phyloP scores from a whole-genome alignment of 2,329 filamentous ascomycete species.

The Ophiocordyceps camponoti-leonardi region DNA sequence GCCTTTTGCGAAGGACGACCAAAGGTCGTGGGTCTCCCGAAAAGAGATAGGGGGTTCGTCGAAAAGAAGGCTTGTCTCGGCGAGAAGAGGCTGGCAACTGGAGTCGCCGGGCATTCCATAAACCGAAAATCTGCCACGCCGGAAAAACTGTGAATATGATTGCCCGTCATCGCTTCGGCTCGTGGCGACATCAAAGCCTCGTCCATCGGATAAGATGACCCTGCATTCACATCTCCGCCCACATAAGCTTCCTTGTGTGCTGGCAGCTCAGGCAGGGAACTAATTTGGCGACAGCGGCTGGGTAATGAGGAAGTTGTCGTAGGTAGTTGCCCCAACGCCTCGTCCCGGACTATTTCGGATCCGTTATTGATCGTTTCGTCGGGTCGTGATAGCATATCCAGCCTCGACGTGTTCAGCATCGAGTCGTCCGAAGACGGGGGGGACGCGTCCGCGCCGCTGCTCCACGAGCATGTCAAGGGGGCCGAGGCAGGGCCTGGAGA shows the following conservation, averaged over 20 bases:
- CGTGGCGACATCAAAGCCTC: constrained; percentile 54
- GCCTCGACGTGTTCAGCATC: neutral
- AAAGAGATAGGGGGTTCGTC: constrained; percentile 32
- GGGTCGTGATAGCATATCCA: constrained; percentile 5
- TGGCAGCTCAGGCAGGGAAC: neutral
- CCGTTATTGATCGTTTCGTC: constrained; percentile 19
- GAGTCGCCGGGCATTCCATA: constrained; percentile 32
- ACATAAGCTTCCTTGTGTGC: constrained; percentile 4
- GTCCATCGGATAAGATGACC: constrained; percentile 20
- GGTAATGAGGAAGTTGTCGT: neutral
- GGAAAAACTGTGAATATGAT: constrained; percentile 36
- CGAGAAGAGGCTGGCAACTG: constrained; percentile 34
- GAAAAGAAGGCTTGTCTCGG: constrained; percentile 34
- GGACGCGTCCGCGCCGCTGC: constrained; percentile 18
- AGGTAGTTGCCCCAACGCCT: neutral
- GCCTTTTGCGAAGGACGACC: constrained; percentile 31
- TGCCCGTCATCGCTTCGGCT: constrained; percentile 54
- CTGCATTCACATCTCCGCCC: constrained; percentile 16
- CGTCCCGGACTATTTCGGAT: constrained; percentile 7
- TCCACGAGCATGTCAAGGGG: constrained; percentile 45
- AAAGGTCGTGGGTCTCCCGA: constrained; percentile 27
- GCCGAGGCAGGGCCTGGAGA: constrained; percentile 50
- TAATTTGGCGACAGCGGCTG: neutral
- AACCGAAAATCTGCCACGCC: constrained; percentile 32
- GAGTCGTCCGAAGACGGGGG: neutral